These are phyloP conservation scores for Abelmoschus esculentus DNA, from an alignment of 345 rosid species.

Conservation along the genomic window DNA sequence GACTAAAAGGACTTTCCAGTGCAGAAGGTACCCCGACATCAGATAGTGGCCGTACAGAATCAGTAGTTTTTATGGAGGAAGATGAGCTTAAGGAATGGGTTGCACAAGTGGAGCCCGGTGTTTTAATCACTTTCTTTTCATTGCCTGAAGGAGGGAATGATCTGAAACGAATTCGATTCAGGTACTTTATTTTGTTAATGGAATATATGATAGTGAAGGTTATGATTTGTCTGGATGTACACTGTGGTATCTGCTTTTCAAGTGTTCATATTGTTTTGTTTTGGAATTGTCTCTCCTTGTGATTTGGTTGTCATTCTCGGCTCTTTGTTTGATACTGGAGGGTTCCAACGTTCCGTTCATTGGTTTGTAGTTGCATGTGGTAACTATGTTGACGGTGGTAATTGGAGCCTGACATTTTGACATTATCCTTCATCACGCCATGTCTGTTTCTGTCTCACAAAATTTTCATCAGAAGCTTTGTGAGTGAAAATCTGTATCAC, in stretches of 20 bases:
- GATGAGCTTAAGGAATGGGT: slow-evolving; percentile 88
- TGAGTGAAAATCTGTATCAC: slow-evolving; percentile 3
- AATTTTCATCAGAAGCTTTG: slow-evolving; percentile 14
- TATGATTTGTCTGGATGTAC: slow-evolving; percentile 9
- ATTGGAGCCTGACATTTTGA: slow-evolving; percentile 9
- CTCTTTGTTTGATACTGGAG: neutral
- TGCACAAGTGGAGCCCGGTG: slow-evolving; percentile 99
- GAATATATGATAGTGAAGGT: slow-evolving; percentile 6
- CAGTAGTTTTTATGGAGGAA: slow-evolving; percentile 73
- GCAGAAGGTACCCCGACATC: slow-evolving; percentile 96
- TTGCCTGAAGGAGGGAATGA: slow-evolving; percentile 80
- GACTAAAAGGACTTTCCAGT: slow-evolving; percentile 72
- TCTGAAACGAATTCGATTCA: slow-evolving; percentile 87
- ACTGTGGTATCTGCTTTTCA: neutral
- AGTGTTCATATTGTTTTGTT: neutral
- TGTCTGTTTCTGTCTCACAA: neutral
- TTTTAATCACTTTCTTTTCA: slow-evolving; percentile 79
- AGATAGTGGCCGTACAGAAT: slow-evolving; percentile 69
- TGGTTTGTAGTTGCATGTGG: neutral
- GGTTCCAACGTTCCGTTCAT: neutral
- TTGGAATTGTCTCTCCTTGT: slow-evolving; percentile 2
- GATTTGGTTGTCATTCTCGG: neutral
- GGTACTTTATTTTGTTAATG: slow-evolving; percentile 37
- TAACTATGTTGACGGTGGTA: neutral
- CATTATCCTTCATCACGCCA: slow-evolving; percentile 11